Conservation (phyloP, 148 eudicot genomes). For the Euryodendron excelsum region DNA sequence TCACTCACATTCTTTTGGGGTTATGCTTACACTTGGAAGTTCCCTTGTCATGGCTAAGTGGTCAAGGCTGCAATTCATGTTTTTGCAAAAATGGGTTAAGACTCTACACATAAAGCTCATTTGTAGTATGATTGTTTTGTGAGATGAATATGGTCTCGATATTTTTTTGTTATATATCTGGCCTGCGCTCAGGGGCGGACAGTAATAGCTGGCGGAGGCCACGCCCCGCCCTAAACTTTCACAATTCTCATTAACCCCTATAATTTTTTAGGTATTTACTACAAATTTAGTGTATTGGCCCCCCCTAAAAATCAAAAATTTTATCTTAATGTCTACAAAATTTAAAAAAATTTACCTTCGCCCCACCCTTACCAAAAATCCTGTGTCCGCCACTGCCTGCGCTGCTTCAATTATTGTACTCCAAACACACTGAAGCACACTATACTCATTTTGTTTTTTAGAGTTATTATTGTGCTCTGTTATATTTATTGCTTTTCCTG, state of each 20-base stretch:
- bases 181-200: too few species aligned
- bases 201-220: too few species aligned
- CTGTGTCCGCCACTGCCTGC: too few species aligned
- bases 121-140: neutral
- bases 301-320: too few species aligned
- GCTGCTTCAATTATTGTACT: neutral
- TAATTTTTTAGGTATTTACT: too few species aligned
- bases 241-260: too few species aligned
- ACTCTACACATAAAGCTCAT: neutral
- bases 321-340: too few species aligned
- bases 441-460: neutral
- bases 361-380: too few species aligned
- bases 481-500: neutral
- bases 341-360: too few species aligned
- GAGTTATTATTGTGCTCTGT: neutral
- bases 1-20: neutral
- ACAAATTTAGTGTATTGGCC: too few species aligned
- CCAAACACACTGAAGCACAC: neutral
- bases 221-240: too few species aligned
- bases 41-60: neutral
- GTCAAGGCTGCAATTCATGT: neutral
- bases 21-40: neutral
- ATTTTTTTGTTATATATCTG: conserved; percentile 2
- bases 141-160: neutral
- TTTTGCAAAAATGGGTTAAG: neutral